A percentile compares a stretch with the other conserved stretches of the same genome.
Evolutionary conservation across 2,329 filamentous ascomycete genomes (phyloP).

Genomic region (Leptodontidium sp.): DNA sequence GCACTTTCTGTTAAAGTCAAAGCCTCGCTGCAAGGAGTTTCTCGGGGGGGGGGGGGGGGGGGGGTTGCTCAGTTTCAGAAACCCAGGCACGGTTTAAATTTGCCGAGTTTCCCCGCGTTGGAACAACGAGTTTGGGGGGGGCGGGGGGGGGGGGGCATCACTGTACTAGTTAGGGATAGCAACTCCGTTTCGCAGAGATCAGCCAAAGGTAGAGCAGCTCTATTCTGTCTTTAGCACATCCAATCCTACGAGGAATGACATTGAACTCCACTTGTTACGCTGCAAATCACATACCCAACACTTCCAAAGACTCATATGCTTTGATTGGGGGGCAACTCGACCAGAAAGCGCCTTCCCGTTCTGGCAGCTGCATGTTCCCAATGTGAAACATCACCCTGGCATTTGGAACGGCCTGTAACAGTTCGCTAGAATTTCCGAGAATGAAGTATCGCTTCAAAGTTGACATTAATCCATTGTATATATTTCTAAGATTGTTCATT

Average conservation of each 20-base stretch:
- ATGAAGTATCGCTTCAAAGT: neutral
- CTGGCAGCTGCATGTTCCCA: neutral
- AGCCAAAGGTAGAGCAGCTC: slow-evolving; percentile 1
- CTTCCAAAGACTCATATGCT: neutral
- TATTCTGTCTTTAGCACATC: neutral
- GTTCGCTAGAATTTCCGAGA: neutral
- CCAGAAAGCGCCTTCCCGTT: neutral
- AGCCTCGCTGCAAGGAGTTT: too few relatives aligned
- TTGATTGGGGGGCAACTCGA: neutral
- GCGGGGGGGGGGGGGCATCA: too few relatives aligned
- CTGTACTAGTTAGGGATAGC: neutral
- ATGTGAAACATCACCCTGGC: neutral
- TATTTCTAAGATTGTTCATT: neutral
- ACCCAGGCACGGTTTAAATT: too few relatives aligned
- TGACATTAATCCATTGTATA: neutral
- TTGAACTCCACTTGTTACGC: neutral
- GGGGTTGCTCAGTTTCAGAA: too few relatives aligned
- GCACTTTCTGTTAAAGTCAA: too few relatives aligned
- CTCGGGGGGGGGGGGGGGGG: too few relatives aligned
- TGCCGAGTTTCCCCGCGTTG: too few relatives aligned
- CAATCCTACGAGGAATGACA: neutral
- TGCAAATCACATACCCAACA: neutral
- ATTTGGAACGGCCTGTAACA: neutral
- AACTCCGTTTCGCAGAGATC: neutral
- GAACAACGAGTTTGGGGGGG: too few relatives aligned